Conservation (phyloP, 2,329 filamentous ascomycete species). For the Ceratocystis destructans region DNA sequence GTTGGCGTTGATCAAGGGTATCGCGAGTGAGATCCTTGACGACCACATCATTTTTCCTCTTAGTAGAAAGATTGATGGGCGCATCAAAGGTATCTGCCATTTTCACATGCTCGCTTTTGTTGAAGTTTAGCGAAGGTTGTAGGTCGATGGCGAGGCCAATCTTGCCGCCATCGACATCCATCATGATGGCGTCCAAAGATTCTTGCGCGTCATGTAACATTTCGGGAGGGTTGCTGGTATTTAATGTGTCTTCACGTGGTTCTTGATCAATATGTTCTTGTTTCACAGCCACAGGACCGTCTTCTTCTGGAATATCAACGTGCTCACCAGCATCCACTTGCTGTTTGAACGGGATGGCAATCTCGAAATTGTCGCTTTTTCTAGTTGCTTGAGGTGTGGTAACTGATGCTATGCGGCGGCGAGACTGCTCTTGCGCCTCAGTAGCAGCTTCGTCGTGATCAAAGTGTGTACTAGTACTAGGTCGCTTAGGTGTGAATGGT, state of each 20-base stretch:
- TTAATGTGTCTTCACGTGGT: neutral
- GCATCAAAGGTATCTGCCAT: conserved; percentile 35
- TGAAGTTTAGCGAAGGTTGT: conserved; percentile 29
- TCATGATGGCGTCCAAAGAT: conserved; percentile 13
- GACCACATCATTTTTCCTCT: conserved; percentile 36
- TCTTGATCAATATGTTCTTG: neutral
- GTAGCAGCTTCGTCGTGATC: conserved; percentile 9
- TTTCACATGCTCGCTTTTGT: conserved; percentile 40
- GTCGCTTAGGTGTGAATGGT: neutral
- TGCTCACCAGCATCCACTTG: conserved; percentile 29
- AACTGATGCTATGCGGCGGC: conserved; percentile 15
- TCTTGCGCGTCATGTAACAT: conserved; percentile 2
- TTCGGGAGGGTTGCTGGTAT: neutral
- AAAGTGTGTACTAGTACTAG: neutral
- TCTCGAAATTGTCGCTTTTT: conserved; percentile 33
- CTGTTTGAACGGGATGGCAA: conserved; percentile 35
- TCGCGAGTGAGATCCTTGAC: conserved; percentile 44
- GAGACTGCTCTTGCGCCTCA: conserved; percentile 8
- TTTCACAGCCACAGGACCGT: neutral
- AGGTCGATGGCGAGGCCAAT: conserved; percentile 37
- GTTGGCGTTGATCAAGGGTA: conserved; percentile 65
- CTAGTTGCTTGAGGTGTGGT: conserved; percentile 17
- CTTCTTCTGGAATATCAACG: conserved; percentile 23
- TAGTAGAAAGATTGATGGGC: conserved; percentile 34
- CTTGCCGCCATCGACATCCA: conserved; percentile 13